Evolutionary conservation across 140 eudicot species (phyloP), one percentile per base, ranked within the genome.

Genomic region (Flaveria floridana): DNA sequence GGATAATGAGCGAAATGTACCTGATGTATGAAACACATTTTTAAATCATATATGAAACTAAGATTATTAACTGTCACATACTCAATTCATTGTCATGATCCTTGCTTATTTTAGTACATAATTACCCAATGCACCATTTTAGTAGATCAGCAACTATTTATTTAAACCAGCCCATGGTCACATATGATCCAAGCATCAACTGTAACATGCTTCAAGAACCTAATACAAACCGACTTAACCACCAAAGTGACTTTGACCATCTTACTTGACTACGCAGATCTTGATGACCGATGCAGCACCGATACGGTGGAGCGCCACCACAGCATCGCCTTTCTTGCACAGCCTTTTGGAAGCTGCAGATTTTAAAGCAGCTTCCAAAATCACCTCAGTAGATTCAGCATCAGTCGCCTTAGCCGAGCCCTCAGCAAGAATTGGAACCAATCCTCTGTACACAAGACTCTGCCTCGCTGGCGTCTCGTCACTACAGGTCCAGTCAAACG

Each of bases 381-480:
- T 82, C 46, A 74, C 88, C 68, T 86, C 91, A 0, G 84, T 86
- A 0, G 88, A 84, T 66, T 86, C 88, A 6, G 88, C 81, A 79
- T 84, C 86, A 6, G 88, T 82, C 3, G 88, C 91, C 47, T 81
- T 84, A 18, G 86, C 87, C 2, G 91, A 86, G 9, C 88, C 88
- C 48, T 83, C 87, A 1, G 86, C 87, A 8, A 86, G 81, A 47
- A 86, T 70, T 5, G 91, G 88, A 13, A 86, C 76, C 74, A 84
- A 67, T 0, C 91, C 88, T 63, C 91, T 59, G 72, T 86, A 86
- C 42, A 86, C 82, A 72, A 86, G 80, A 80, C 88, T 76, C 57
- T 86, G 90, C 86, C 84, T 86, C 30, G 90, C 90, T 30, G 90
- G 90, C 0, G 84, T 23, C 74, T 86, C 88, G 1, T 86, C 88